Conservation (phyloP, 306 rosid species). For the Mimosa pudica region DNA sequence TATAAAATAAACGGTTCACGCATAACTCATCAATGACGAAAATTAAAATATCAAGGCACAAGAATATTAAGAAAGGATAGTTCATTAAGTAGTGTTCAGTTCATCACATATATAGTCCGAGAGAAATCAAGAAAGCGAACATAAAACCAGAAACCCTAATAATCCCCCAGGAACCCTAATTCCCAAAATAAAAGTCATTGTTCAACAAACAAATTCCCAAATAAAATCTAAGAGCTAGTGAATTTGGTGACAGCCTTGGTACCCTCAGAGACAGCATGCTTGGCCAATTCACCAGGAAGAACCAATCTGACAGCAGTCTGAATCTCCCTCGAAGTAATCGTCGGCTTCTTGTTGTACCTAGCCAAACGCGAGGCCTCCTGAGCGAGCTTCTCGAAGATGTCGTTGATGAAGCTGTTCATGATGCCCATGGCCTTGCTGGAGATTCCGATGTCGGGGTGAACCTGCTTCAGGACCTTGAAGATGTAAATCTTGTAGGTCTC, state of each 20-base stretch:
- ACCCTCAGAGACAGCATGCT: slow-evolving; percentile 82
- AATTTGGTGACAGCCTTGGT: slow-evolving; percentile 79
- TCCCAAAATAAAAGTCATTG: too few relatives aligned
- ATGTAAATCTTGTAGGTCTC: slow-evolving; percentile 85
- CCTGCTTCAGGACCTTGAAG: slow-evolving; percentile 83
- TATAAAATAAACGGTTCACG: too few relatives aligned
- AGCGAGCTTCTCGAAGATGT: slow-evolving; percentile 80
- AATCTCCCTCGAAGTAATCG: slow-evolving; percentile 77
- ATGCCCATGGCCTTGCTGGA: slow-evolving; percentile 90
- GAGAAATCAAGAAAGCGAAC: background rate
- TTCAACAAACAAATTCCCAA: background rate
- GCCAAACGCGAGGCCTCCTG: slow-evolving; percentile 73
- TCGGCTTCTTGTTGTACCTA: slow-evolving; percentile 71
- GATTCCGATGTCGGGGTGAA: slow-evolving; percentile 79
- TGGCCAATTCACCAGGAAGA: slow-evolving; percentile 78
- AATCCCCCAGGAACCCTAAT: slow-evolving; percentile 8
- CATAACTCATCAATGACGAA: too few relatives aligned
- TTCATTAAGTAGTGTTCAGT: slow-evolving; percentile 7
- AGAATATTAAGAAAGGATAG: background rate
- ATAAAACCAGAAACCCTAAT: slow-evolving; percentile 22
- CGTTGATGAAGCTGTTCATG: slow-evolving; percentile 82
- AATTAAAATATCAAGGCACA: too few relatives aligned
- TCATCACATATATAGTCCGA: slow-evolving; percentile 23
- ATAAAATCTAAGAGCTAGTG: slow-evolving; percentile 51
- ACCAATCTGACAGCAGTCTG: slow-evolving; percentile 79